A percentile compares a stretch with the other conserved stretches of the same genome.
phyloP scores from a whole-genome alignment of 2,329 filamentous ascomycete genomes.

The Coniochaeta hoffmannii region DNA sequence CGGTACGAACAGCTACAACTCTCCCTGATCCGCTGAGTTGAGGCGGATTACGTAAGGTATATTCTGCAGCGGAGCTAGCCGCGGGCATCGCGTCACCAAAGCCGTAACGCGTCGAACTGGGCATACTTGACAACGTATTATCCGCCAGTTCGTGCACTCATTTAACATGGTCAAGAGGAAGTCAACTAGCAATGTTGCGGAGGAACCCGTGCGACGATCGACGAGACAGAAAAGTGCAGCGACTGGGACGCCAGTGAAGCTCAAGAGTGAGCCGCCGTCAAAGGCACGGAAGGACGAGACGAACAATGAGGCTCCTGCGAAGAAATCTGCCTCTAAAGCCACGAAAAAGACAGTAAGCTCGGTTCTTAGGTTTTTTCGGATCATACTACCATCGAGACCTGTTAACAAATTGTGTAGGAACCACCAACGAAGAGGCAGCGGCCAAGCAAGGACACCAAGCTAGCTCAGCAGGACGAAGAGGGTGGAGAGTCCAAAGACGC shows the following conservation, averaged over 20 bases:
- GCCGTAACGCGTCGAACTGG: no score
- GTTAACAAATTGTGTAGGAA: background rate
- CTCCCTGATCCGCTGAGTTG: no score
- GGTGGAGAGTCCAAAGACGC: background rate
- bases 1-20: no score
- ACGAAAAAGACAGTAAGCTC: background rate
- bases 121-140: no score
- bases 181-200: constrained; percentile 1
- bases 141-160: no score
- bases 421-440: background rate
- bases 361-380: no score
- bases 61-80: no score
- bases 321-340: background rate
- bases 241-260: background rate
- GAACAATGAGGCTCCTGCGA: background rate
- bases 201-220: constrained; percentile 7
- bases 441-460: background rate
- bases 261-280: background rate
- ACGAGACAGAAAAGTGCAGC: constrained; percentile 9
- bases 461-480: background rate
- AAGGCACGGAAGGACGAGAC: background rate
- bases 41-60: no score
- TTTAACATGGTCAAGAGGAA: constrained; percentile 7
- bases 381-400: no score
- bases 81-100: no score